These are phyloP conservation scores for Thermothelomyces thermophilus DNA, from an alignment of 2,329 filamentous ascomycete genomes.

Conservation along the genomic window DNA sequence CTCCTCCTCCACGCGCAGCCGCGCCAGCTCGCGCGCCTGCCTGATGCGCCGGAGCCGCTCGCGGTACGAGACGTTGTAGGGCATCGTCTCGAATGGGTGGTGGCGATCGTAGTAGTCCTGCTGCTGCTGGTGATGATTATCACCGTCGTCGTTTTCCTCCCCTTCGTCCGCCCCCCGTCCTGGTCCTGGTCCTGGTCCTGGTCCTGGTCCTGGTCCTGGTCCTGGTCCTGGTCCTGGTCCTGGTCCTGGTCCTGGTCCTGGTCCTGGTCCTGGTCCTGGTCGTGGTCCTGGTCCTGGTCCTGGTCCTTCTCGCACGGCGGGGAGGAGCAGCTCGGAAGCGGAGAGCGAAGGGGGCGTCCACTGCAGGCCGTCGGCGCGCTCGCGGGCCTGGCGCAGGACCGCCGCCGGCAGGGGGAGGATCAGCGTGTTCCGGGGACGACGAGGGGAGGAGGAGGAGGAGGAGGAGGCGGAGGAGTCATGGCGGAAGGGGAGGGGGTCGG, in stretches of 20 bases:
- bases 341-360: constrained; percentile 21
- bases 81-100: constrained; percentile 16
- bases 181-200: not conserved
- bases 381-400: constrained; percentile 24
- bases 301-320: not conserved
- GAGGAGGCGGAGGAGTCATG: constrained; percentile 19
- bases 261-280: no score
- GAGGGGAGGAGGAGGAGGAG: constrained; percentile 17
- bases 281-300: not conserved
- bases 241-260: no score
- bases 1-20: no score
- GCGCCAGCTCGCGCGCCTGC: no score
- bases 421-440: constrained; percentile 34
- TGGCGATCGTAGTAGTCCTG: no score
- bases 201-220: not conserved
- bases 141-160: no score
- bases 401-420: constrained; percentile 31
- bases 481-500: no score
- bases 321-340: not conserved
- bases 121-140: no score
- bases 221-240: no score
- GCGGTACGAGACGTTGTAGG: no score
- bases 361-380: constrained; percentile 15
- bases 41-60: no score
- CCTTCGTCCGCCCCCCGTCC: not conserved